A percentile compares a stretch with the other conserved stretches of the same genome.
These are phyloP conservation scores for Zalaria sp. DNA, from an alignment of 2,329 filamentous ascomycete species.

Conservation along the genomic window DNA sequence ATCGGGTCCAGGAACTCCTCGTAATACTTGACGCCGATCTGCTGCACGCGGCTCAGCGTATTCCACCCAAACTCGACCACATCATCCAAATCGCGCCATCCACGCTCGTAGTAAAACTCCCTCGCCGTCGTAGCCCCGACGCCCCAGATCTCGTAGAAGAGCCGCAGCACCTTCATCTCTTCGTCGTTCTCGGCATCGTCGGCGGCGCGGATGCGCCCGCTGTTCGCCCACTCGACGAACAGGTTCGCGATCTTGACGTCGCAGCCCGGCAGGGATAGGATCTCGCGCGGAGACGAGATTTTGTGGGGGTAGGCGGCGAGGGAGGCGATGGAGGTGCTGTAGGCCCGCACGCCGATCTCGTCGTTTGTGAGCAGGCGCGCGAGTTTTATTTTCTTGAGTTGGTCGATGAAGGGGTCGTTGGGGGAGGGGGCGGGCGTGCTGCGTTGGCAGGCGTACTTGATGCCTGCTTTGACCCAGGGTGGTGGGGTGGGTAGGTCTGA, in stretches of 20 bases:
- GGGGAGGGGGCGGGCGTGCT: slow-evolving; percentile 54
- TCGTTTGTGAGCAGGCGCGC: slow-evolving; percentile 59
- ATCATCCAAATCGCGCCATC: slow-evolving; percentile 78
- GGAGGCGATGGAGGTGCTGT: slow-evolving; percentile 73
- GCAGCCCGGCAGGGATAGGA: slow-evolving; percentile 56
- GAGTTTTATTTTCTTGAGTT: slow-evolving; percentile 60
- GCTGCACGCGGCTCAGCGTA: slow-evolving; percentile 61
- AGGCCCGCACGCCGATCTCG: slow-evolving; percentile 68
- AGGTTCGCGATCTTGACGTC: slow-evolving; percentile 64
- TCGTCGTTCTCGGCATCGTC: slow-evolving; percentile 49
- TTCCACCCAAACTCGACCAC: slow-evolving; percentile 72
- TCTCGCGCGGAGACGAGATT: slow-evolving; percentile 30
- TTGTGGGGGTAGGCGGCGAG: slow-evolving; percentile 65
- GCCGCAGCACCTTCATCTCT: slow-evolving; percentile 47
- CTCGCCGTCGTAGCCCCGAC: slow-evolving; percentile 70
- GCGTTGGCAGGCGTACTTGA: slow-evolving; percentile 68
- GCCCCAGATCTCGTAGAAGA: slow-evolving; percentile 85
- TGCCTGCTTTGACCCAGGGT: slow-evolving; percentile 49
- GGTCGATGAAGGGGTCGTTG: slow-evolving; percentile 60
- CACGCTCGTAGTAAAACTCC: slow-evolving; percentile 61
- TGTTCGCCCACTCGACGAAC: slow-evolving; percentile 59
- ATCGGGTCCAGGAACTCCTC: slow-evolving; percentile 67
- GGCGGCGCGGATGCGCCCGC: slow-evolving; percentile 46
- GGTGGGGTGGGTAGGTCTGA: slow-evolving; percentile 50
- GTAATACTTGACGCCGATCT: slow-evolving; percentile 90